phyloP scores from a whole-genome alignment of 1,284 basidiomycete genomes.

The Vanrija humicola region DNA sequence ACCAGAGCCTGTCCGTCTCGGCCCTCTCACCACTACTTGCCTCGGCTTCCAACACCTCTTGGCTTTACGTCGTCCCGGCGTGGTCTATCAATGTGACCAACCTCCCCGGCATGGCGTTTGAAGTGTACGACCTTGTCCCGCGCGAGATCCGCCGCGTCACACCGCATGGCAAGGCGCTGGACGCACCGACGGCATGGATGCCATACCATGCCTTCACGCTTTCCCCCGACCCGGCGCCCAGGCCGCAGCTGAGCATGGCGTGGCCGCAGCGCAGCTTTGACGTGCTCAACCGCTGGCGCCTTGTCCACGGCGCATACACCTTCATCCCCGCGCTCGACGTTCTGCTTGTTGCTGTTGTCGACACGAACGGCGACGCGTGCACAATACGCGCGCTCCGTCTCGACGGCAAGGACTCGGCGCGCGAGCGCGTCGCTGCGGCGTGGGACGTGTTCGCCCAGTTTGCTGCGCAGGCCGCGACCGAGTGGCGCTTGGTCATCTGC shows the following conservation, averaged over 20 bases:
- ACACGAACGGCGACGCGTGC: constrained; percentile 32
- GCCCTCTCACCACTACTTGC: constrained; percentile 4
- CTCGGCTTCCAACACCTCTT: background rate
- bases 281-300: constrained; percentile 34
- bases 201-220: constrained; percentile 36
- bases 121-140: constrained; percentile 32
- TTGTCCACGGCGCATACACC: constrained; percentile 30
- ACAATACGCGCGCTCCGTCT: constrained; percentile 12
- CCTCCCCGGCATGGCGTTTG: constrained; percentile 24
- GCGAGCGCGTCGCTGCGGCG: constrained; percentile 4
- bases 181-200: constrained; percentile 11
- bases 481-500: constrained; percentile 29
- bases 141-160: constrained; percentile 20
- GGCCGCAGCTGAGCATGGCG: constrained; percentile 29
- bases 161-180: constrained; percentile 17
- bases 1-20: background rate
- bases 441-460: constrained; percentile 51
- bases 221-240: constrained; percentile 12
- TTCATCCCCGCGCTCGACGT: constrained; percentile 8
- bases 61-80: constrained; percentile 5
- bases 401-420: background rate
- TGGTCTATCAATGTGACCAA: constrained; percentile 4
- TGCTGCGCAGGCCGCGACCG: constrained; percentile 49
- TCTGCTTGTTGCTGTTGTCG: constrained; percentile 24
- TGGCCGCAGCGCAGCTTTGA: constrained; percentile 41